These are phyloP conservation scores for Pseudozyma sp. DNA, from an alignment of 1,284 basidiomycete genomes.

Conservation along the genomic window DNA sequence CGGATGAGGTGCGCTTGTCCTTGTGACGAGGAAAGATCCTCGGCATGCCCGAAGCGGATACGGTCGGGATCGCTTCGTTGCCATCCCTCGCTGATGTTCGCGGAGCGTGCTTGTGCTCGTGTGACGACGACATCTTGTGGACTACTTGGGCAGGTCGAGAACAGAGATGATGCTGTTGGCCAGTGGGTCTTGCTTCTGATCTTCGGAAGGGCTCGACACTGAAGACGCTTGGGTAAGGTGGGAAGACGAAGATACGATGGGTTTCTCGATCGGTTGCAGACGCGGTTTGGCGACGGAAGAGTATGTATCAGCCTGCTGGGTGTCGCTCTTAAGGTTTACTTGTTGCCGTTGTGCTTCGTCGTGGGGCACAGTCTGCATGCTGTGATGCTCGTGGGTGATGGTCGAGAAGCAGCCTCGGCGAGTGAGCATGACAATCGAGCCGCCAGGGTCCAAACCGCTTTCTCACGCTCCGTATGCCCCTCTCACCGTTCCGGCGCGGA, in stretches of 20 bases:
- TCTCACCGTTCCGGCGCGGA: background rate
- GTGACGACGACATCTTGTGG: background rate
- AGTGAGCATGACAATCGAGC: background rate
- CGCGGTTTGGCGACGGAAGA: constrained; percentile 9
- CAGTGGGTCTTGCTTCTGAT: constrained; percentile 12
- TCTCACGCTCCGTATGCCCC: background rate
- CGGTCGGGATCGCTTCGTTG: constrained; percentile 47
- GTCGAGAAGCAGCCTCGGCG: background rate
- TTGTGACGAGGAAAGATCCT: constrained; percentile 49
- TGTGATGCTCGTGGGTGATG: constrained; percentile 5
- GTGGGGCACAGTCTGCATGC: constrained; percentile 11
- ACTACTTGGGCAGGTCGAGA: constrained; percentile 20
- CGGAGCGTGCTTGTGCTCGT: constrained; percentile 28
- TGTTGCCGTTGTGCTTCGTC: background rate
- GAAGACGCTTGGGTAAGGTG: background rate
- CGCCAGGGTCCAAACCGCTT: background rate
- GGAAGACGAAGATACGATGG: background rate
- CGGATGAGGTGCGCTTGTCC: constrained; percentile 18
- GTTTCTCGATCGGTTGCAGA: constrained; percentile 17
- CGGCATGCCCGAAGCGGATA: constrained; percentile 59
- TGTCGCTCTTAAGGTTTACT: background rate
- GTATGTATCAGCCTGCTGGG: background rate
- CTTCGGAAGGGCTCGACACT: background rate
- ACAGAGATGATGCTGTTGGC: constrained; percentile 33
- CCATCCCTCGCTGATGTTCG: constrained; percentile 17